Evolutionary conservation across 2,329 filamentous ascomycete species (phyloP), one percentile per base, ranked within the genome.

Genomic region (Rutstroemia sp.): DNA sequence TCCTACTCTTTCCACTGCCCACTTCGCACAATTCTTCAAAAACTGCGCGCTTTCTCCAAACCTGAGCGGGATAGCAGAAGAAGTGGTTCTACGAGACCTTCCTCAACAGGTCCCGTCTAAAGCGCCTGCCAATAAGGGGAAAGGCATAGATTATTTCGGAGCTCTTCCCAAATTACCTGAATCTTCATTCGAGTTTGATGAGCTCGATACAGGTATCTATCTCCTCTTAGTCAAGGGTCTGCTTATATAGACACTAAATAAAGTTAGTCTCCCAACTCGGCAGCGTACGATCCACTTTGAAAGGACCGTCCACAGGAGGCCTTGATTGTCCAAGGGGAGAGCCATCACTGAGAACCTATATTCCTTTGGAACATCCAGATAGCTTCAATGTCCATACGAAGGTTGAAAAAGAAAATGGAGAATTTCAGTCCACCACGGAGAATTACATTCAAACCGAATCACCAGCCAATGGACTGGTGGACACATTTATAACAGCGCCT

Each of bases 401-500:
- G 19, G 21, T 23, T 10, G 12, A 23, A 25, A 45, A 45, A 6
- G 46, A 45, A n/a, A 51, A 45, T 14, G 37, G 21, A 7, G 53
- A 37, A 4, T 30, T 19, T 45, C 30, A 50, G 6, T 27, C 16
- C 17, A 42, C 39, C 17, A 19, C 39, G 16, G 39, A 55, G 5
- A 16, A 25, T 50, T n/a, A 17, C 7, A 50, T 38, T 34, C 27
- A 14, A 23, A 12, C 54, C 37, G 14, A 27, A 37, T 30, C 27
- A 16, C 12, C 8, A 10, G 41, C 16, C 17, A 38, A 56, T 34
- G 30, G 34, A n/a, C 14, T 27, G n/a, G 19, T 25, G 12, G n/a
- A 17, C 9, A 46, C 21, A 34, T 51, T 56, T 19, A 34, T 19
- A 2, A 52, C 54, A 17, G 54, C 54, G 30, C 54, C 48, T n/a